A percentile compares a stretch with the other conserved stretches of the same genome.
Conservation (phyloP, 78 protist species). For the Dictyostelium brefeldianum region DNA sequence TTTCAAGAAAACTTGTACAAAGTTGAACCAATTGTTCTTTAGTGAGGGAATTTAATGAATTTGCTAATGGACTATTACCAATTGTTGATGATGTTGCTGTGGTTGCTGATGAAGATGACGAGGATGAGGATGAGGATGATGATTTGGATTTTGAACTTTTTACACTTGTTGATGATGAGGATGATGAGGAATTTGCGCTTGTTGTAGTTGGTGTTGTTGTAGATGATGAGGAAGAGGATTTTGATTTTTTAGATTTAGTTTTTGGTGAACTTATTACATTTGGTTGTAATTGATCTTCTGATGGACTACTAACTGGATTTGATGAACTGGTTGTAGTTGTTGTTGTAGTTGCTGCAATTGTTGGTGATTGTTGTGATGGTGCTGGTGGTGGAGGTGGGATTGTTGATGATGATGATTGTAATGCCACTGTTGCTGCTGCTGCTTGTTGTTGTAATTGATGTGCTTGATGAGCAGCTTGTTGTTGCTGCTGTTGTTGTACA, state of each 20-base stretch:
- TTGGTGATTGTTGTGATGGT: background rate
- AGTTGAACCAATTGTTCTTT: slow-evolving; percentile 62
- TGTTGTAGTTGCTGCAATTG: background rate
- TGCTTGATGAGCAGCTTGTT: background rate
- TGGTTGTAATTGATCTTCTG: slow-evolving; percentile 3
- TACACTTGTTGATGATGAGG: background rate
- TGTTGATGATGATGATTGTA: background rate
- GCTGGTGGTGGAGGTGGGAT: background rate
- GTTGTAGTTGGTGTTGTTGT: background rate
- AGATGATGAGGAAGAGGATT: background rate
- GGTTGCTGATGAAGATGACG: background rate
- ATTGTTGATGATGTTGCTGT: background rate
- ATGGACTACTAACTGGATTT: slow-evolving; percentile 13
- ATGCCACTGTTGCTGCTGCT: background rate
- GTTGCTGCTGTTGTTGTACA: slow-evolving; percentile 8
- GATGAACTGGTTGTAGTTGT: background rate
- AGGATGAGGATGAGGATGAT: background rate
- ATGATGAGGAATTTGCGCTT: background rate
- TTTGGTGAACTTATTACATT: slow-evolving; percentile 25
- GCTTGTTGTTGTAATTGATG: background rate
- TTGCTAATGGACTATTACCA: slow-evolving; percentile 33
- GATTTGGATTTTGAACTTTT: background rate
- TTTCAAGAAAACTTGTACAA: slow-evolving; percentile 44
- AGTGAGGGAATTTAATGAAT: slow-evolving; percentile 67
- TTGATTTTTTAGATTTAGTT: slow-evolving; percentile 21